Conservation (phyloP, 2,329 filamentous ascomycete genomes). For the Fusarium solani-melongenae region DNA sequence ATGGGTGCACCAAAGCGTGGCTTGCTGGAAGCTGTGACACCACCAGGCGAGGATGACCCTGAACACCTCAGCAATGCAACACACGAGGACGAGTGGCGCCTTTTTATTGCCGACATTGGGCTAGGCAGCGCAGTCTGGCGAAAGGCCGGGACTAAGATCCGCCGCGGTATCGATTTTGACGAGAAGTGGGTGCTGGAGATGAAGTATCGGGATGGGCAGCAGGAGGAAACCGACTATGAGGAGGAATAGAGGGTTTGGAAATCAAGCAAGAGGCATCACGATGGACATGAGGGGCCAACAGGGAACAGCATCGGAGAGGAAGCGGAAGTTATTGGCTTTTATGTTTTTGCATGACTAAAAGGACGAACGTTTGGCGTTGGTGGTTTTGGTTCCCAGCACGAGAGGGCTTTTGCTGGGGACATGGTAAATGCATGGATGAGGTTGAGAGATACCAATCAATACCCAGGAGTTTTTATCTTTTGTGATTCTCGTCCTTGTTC, state of each 20-base stretch:
- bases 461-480: slow-evolving; percentile 39
- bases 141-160: slow-evolving; percentile 82
- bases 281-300: neutral
- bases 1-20: slow-evolving; percentile 90
- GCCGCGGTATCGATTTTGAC: slow-evolving; percentile 89
- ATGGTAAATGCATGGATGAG: slow-evolving; percentile 28
- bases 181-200: slow-evolving; percentile 86
- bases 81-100: slow-evolving; percentile 74
- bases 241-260: slow-evolving; percentile 24
- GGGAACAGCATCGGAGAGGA: neutral
- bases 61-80: slow-evolving; percentile 44
- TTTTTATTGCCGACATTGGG: slow-evolving; percentile 89
- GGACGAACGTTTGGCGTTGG: slow-evolving; percentile 28
- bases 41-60: slow-evolving; percentile 54
- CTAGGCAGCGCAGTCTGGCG: slow-evolving; percentile 86
- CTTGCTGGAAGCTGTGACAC: slow-evolving; percentile 79
- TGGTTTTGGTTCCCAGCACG: slow-evolving; percentile 19
- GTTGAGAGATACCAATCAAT: slow-evolving; percentile 36
- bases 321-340: slow-evolving; percentile 14
- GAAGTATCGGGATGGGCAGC: slow-evolving; percentile 56
- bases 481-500: neutral
- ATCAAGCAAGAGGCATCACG: neutral
- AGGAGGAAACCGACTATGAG: slow-evolving; percentile 43
- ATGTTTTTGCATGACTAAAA: slow-evolving; percentile 20
- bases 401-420: slow-evolving; percentile 12